Evolutionary conservation across 768 basidiomycete species (phyloP).

Genomic region (Daedaleopsis nitida): DNA sequence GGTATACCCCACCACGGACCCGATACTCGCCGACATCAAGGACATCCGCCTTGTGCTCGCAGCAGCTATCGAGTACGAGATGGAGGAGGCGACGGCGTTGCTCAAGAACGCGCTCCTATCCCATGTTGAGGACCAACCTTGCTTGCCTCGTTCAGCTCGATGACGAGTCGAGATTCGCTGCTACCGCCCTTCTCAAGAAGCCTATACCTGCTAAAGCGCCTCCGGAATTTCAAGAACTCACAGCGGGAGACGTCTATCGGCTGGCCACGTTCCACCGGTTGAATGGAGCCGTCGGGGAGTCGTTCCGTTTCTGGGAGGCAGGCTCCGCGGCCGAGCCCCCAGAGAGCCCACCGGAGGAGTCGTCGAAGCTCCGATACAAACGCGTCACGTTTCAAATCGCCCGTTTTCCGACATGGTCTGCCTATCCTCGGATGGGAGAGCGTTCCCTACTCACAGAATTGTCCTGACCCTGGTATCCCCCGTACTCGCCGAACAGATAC

Average conservation of each 20-base stretch:
- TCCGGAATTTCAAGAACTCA: constrained; percentile 1
- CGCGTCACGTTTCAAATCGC: not conserved
- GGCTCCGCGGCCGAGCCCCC: not conserved
- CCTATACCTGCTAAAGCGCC: not conserved
- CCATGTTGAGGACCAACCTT: not conserved
- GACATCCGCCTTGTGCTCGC: constrained; percentile 14
- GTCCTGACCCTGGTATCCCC: constrained; percentile 32
- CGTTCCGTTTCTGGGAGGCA: constrained; percentile 1
- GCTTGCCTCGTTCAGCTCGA: constrained; percentile 9
- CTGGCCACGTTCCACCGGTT: constrained; percentile 1
- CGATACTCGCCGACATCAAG: constrained; percentile 8
- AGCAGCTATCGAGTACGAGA: constrained; percentile 22
- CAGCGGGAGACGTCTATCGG: constrained; percentile 3
- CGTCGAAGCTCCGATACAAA: not conserved
- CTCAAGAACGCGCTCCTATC: not conserved
- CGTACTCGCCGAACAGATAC: constrained; percentile 19
- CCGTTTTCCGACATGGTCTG: constrained; percentile 26
- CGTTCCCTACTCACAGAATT: constrained; percentile 26
- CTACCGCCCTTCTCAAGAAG: not conserved
- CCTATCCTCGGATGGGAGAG: constrained; percentile 28
- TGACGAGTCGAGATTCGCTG: constrained; percentile 5
- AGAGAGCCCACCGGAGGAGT: not conserved
- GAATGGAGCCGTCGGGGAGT: not conserved
- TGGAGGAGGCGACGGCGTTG: constrained; percentile 10
- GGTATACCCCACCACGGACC: constrained; percentile 22